These are phyloP conservation scores for Solanum okadae DNA, from an alignment of 257 asterid species.

Conservation along the genomic window DNA sequence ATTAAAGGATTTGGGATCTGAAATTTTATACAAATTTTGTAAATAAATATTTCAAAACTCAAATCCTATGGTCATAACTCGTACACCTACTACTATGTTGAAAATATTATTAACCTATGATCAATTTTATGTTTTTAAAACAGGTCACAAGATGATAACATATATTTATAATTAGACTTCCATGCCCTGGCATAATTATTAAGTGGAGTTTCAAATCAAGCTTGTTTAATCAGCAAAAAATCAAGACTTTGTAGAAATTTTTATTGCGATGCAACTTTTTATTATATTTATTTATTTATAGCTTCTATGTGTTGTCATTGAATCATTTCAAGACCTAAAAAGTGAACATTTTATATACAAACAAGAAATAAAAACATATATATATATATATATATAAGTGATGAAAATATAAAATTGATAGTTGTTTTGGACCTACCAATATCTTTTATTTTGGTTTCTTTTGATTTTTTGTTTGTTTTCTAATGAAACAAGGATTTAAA, in stretches of 20 bases:
- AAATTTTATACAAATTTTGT: neutral
- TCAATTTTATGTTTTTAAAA: neutral
- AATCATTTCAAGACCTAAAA: neutral
- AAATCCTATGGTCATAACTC: neutral
- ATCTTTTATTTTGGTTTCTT: neutral
- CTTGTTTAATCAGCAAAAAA: conserved; percentile 18
- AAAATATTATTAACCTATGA: neutral
- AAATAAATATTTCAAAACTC: neutral
- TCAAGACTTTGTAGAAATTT: neutral
- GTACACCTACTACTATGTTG: neutral
- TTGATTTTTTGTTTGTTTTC: neutral
- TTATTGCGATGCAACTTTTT: neutral
- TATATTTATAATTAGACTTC: neutral
- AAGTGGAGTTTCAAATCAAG: conserved; percentile 14
- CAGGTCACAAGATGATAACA: neutral
- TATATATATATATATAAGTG: neutral
- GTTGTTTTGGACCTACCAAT: neutral
- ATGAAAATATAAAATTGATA: neutral
- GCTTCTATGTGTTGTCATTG: neutral
- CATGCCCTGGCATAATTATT: neutral
- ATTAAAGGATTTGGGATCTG: neutral
- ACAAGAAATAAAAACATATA: neutral
- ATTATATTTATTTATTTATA: neutral
- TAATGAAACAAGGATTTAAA: neutral
- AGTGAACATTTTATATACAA: neutral